Conservation (phyloP, 1,284 basidiomycete genomes). For the Rhodotorula sp. region DNA sequence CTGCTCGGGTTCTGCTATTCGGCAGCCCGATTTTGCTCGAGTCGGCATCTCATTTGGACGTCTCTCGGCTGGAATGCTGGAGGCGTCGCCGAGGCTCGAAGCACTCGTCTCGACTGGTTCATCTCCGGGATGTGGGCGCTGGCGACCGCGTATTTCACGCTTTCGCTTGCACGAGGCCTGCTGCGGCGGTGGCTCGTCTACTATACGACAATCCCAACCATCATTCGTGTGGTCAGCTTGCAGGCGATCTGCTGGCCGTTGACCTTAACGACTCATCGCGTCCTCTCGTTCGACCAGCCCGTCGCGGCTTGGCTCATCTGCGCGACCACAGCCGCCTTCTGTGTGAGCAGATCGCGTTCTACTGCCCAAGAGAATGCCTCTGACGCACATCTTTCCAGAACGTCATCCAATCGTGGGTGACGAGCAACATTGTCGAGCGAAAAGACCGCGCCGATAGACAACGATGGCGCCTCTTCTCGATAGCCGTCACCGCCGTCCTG, state of each 20-base stretch:
- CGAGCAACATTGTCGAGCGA: slow-evolving; percentile 41
- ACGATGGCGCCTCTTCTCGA: slow-evolving; percentile 24
- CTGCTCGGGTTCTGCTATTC: slow-evolving; percentile 41
- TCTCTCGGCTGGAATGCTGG: slow-evolving; percentile 12
- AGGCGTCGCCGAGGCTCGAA: slow-evolving; percentile 22
- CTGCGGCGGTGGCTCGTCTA: slow-evolving; percentile 44
- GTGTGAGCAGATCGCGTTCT: slow-evolving; percentile 7
- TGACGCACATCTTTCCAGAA: slow-evolving; percentile 17
- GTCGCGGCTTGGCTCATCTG: slow-evolving; percentile 40
- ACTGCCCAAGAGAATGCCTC: not conserved
- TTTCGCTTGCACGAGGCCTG: slow-evolving; percentile 42
- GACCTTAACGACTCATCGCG: slow-evolving; percentile 40
- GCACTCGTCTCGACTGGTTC: slow-evolving; percentile 44
- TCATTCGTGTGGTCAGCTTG: slow-evolving; percentile 43
- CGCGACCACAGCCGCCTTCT: slow-evolving; percentile 44
- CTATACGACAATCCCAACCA: slow-evolving; percentile 41
- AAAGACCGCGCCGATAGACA: slow-evolving; percentile 33
- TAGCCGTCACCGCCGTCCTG: slow-evolving; percentile 31
- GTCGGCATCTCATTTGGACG: slow-evolving; percentile 14
- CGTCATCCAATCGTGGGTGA: slow-evolving; percentile 41
- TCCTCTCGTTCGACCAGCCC: slow-evolving; percentile 40
- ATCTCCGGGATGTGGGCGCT: slow-evolving; percentile 42
- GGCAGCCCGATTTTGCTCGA: slow-evolving; percentile 32
- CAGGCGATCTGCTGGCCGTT: slow-evolving; percentile 46
- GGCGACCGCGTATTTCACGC: slow-evolving; percentile 44